These are phyloP conservation scores for Aotearoamyces nothofagi DNA, from an alignment of 2,329 filamentous ascomycete genomes.

Conservation along the genomic window DNA sequence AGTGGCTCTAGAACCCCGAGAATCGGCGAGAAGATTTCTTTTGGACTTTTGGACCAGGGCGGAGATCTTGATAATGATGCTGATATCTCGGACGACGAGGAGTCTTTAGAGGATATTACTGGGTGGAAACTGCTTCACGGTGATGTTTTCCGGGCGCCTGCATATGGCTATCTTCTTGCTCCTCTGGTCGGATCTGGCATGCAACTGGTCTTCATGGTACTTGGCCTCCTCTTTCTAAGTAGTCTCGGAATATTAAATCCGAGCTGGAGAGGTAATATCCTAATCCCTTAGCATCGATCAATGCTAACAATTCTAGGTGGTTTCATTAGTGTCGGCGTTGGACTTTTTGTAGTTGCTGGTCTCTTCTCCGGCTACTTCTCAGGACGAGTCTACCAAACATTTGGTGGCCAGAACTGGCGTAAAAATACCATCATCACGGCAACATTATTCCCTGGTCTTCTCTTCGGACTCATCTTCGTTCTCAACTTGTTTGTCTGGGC, in stretches of 20 bases:
- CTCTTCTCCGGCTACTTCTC: conserved; percentile 82
- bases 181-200: conserved; percentile 74
- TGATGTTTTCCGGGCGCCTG: conserved; percentile 71
- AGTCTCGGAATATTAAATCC: conserved; percentile 70
- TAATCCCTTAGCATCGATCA: too few relatives aligned
- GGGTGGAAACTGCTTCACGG: conserved; percentile 82
- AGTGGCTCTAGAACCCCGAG: conserved; percentile 27
- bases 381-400: conserved; percentile 67
- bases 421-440: conserved; percentile 69
- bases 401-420: conserved; percentile 59
- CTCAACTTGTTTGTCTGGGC: conserved; percentile 85
- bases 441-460: conserved; percentile 61
- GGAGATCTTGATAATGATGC: conserved; percentile 35
- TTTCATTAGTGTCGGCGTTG: conserved; percentile 71
- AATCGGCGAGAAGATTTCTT: conserved; percentile 32
- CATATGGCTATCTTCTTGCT: conserved; percentile 56
- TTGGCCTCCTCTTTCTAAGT: conserved; percentile 56
- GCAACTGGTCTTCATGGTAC: conserved; percentile 71
- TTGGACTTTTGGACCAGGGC: conserved; percentile 44
- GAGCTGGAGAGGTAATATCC: conserved; percentile 79
- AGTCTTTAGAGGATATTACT: conserved; percentile 61
- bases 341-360: conserved; percentile 71
- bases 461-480: conserved; percentile 62
- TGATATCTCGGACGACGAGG: conserved; percentile 49
- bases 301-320: too few relatives aligned